These are phyloP conservation scores for Penicillium psychrofluorescens DNA, from an alignment of 495 filamentous ascomycete species.

Conservation along the genomic window DNA sequence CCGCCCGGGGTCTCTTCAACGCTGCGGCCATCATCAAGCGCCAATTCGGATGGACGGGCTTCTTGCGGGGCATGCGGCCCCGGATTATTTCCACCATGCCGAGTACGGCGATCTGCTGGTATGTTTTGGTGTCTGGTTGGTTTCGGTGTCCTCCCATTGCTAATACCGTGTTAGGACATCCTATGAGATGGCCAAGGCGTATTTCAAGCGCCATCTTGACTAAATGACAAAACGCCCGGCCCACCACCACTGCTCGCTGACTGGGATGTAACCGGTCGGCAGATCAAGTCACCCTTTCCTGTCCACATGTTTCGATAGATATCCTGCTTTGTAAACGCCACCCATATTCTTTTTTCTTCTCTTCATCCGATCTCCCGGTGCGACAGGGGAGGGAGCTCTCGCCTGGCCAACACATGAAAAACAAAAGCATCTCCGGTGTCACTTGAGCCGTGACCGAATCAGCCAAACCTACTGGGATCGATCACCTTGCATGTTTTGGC, in stretches of 20 bases:
- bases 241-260: no score
- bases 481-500: conserved; percentile 9
- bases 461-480: no score
- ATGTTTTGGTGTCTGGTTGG: conserved; percentile 33
- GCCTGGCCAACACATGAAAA: no score
- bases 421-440: no score
- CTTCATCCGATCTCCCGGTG: conserved; percentile 8
- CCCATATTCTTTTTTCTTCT: conserved; percentile 3
- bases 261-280: no score
- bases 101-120: conserved; percentile 98
- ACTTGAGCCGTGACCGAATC: no score
- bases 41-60: conserved; percentile 77
- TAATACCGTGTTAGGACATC: conserved; percentile 46
- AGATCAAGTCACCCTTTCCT: no score
- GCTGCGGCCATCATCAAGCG: conserved; percentile 77
- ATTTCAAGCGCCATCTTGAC: conserved; percentile 47
- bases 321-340: conserved; percentile 4
- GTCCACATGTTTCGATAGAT: background rate
- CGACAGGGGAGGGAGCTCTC: conserved; percentile 2
- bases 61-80: conserved; percentile 86
- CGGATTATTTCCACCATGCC: conserved; percentile 95
- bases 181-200: conserved; percentile 74
- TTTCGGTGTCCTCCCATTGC: background rate
- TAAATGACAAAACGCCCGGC: conserved; percentile 1
- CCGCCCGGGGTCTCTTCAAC: conserved; percentile 73